These are phyloP conservation scores for Halteria grandinella DNA, from an alignment of 73 alveolate species.

Conservation along the genomic window DNA sequence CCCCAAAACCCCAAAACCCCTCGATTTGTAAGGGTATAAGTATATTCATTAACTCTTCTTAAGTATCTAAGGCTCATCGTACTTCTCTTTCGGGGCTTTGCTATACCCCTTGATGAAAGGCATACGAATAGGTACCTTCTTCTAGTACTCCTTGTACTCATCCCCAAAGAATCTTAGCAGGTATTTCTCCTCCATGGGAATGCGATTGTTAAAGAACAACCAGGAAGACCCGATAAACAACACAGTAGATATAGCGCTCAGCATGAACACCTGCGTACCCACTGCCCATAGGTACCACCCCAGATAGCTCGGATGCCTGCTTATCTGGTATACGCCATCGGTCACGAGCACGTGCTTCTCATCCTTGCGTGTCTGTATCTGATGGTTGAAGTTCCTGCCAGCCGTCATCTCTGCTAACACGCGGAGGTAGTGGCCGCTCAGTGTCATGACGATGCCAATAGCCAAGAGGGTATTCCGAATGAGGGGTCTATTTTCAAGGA, in stretches of 20 bases:
- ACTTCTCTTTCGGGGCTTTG: too few species aligned
- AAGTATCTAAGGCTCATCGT: too few species aligned
- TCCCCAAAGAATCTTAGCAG: constrained; percentile 79
- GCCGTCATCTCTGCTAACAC: constrained; percentile 88
- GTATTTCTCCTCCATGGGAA: constrained; percentile 80
- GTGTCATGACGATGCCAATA: constrained; percentile 65
- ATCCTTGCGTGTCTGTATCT: constrained; percentile 69
- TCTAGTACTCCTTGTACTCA: constrained; percentile 72
- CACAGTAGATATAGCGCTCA: constrained; percentile 80
- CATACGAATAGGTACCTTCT: constrained; percentile 70
- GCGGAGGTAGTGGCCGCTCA: constrained; percentile 84
- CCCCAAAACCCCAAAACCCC: too few species aligned
- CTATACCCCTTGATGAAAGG: constrained; percentile 81
- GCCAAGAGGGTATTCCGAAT: too few species aligned
- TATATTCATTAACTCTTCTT: too few species aligned
- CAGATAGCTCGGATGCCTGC: constrained; percentile 92
- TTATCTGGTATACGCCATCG: constrained; percentile 76
- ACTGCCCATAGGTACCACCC: constrained; percentile 92
- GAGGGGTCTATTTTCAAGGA: too few species aligned
- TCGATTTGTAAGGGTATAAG: too few species aligned
- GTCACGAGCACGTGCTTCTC: constrained; percentile 77
- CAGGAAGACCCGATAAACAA: constrained; percentile 71
- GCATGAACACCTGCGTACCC: constrained; percentile 78
- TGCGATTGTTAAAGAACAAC: constrained; percentile 76
- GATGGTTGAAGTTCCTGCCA: constrained; percentile 80